Evolutionary conservation across 1,139 yeast genomes (phyloP).

Genomic region (Scheffersomyces quercinus): DNA sequence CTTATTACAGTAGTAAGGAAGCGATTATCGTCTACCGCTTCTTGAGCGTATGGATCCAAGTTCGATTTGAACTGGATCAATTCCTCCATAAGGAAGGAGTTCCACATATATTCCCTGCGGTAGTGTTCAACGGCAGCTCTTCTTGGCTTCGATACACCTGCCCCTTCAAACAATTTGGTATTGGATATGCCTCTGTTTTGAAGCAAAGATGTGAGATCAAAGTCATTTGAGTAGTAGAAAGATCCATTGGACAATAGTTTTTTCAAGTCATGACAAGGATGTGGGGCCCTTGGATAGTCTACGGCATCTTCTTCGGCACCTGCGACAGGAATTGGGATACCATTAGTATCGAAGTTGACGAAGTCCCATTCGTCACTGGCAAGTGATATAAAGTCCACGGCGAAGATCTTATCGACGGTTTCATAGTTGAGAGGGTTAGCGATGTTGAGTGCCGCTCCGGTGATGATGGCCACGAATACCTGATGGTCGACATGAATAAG

Average conservation of each 20-base stretch:
- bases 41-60: slow-evolving; percentile 58
- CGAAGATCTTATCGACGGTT: slow-evolving; percentile 74
- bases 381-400: slow-evolving; percentile 83
- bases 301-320: slow-evolving; percentile 18
- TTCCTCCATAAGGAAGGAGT: slow-evolving; percentile 84
- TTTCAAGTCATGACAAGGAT: slow-evolving; percentile 81
- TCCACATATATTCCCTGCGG: slow-evolving; percentile 95
- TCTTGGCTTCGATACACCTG: slow-evolving; percentile 23
- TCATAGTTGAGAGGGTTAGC: slow-evolving; percentile 84
- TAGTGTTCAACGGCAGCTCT: slow-evolving; percentile 46
- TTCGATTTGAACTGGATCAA: slow-evolving; percentile 73
- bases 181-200: slow-evolving; percentile 66
- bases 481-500: slow-evolving; percentile 67
- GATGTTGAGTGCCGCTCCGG: slow-evolving; percentile 68
- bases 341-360: slow-evolving; percentile 60
- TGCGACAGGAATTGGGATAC: slow-evolving; percentile 46
- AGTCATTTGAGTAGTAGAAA: slow-evolving; percentile 88
- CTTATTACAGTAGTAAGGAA: slow-evolving; percentile 89
- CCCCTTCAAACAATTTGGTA: slow-evolving; percentile 16
- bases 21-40: slow-evolving; percentile 67
- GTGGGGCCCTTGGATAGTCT: slow-evolving; percentile 45
- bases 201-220: slow-evolving; percentile 81
- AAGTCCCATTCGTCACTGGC: slow-evolving; percentile 79
- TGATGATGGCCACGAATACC: slow-evolving; percentile 76
- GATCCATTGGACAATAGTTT: slow-evolving; percentile 84